Conservation (phyloP, 306 rosid species). For the Oxytropis ochrocephala region DNA sequence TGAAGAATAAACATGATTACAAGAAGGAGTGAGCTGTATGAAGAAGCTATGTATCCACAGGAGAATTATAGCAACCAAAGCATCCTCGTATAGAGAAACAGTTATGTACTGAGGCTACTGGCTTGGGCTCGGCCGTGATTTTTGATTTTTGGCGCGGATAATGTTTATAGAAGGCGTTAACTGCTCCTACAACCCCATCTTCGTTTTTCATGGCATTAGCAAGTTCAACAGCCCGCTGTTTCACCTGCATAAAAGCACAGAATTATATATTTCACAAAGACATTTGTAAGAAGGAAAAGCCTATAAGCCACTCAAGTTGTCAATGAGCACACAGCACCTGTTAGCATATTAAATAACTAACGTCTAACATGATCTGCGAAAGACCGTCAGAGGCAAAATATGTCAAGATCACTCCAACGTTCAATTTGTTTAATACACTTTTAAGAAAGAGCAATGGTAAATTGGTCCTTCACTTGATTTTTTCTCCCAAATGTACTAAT, state of each 20-base stretch:
- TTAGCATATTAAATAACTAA: background rate
- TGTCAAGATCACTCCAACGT: background rate
- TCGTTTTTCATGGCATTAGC: conserved; percentile 73
- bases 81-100: conserved; percentile 32
- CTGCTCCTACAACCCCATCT: conserved; percentile 78
- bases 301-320: background rate
- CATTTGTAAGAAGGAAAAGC: background rate
- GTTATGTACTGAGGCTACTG: background rate
- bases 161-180: conserved; percentile 74
- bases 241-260: conserved; percentile 51
- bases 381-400: background rate
- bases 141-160: conserved; percentile 19
- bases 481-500: background rate
- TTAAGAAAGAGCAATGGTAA: background rate
- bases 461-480: background rate
- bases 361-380: background rate
- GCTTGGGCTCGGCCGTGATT: background rate
- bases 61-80: conserved; percentile 34
- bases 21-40: background rate
- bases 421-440: background rate
- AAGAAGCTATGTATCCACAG: background rate
- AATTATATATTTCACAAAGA: background rate
- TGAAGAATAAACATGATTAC: background rate
- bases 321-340: background rate
- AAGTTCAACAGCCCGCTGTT: conserved; percentile 49